Base-by-base conservation (phyloP, 495 filamentous ascomycete genomes). In the Amniculicola lignicola region DNA sequence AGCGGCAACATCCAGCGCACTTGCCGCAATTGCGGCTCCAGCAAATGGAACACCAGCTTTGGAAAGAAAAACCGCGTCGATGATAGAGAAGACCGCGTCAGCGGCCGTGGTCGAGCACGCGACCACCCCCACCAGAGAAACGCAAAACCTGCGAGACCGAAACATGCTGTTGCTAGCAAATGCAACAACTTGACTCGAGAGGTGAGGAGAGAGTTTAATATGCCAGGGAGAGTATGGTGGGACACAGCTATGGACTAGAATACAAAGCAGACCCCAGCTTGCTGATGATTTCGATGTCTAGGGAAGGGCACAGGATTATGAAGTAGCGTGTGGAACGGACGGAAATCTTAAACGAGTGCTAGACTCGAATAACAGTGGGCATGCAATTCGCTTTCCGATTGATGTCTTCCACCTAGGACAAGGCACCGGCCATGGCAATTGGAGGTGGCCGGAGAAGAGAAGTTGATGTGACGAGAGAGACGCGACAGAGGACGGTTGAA, bases 71-170 rank as follows among this genome's bases (percentile, higher is more conserved):
- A 53, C 37, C 14, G 61, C 57, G 24, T 61, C 61, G 23, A 64
- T 29, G 28, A 64, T 54, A 27, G 46, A 33, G 21, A 61, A 41
- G 16, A 61, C 48, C 16, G 61, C 39, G 53, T 55, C 28, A 10
- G 41, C 42, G n/a, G 57, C 52, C 14, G 57, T 61, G 23, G 56
- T 53, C 16, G 29, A 54, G 24, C 51, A 60, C 7, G 57, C 29
- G 11, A 61, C 46, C 3, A 57, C 57, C 11, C 57, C 61, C 14
- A 63, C 37, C 10, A 63, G 28, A 24, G 49, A 63, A 33, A 59
- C 29, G 29, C 49, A 63, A 23, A 41, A 29, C 23, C 49, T 38
- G 25, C 54, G 54, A 58, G 60, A 54, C 5, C 25, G 15, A 49
- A 39, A 39, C 29, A 52, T 54, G 28, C 15, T 50, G 36, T 43